Percentiles rank a stretch among this genome's conserved stretches.
Conservation (phyloP, 2,329 filamentous ascomycete genomes). For the Rhexocercosporidium sp. region DNA sequence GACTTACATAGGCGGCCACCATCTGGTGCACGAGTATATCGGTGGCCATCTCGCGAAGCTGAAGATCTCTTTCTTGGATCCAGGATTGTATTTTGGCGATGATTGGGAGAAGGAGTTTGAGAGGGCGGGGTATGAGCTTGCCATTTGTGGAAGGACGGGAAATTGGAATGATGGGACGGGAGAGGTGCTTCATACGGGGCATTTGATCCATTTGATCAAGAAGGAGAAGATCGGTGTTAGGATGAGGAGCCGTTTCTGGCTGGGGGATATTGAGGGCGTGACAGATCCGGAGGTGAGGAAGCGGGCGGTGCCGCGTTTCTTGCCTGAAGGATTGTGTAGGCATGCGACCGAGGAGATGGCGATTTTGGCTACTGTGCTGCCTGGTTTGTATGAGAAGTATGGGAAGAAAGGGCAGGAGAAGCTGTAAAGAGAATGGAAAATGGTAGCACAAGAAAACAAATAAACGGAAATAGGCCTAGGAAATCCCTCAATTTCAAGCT, state of each 20-base stretch:
- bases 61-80: constrained; percentile 11
- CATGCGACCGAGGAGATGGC: constrained; percentile 20
- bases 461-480: too few relatives aligned
- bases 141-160: constrained; percentile 14
- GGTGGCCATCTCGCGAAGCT: constrained; percentile 16
- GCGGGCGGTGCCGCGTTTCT: not conserved
- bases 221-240: constrained; percentile 18
- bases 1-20: constrained; percentile 20
- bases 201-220: constrained; percentile 23
- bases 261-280: constrained; percentile 17
- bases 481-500: not conserved
- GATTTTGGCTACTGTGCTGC: constrained; percentile 12
- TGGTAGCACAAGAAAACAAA: too few relatives aligned
- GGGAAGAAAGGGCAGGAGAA: constrained; percentile 1
- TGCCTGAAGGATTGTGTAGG: constrained; percentile 13
- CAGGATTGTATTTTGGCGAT: constrained; percentile 16
- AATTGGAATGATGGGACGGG: constrained; percentile 18
- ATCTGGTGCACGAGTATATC: constrained; percentile 22
- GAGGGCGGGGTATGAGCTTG: constrained; percentile 8
- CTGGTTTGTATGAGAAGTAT: constrained; percentile 16
- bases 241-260: constrained; percentile 18
- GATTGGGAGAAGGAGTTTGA: constrained; percentile 15
- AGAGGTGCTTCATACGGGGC: constrained; percentile 4
- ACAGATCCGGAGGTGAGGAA: constrained; percentile 13
- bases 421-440: not conserved